Percentiles rank a stretch among this genome's conserved stretches.
These are phyloP conservation scores for Pseudocercospora eumusae DNA, from an alignment of 2,329 filamentous ascomycete genomes.

Conservation along the genomic window DNA sequence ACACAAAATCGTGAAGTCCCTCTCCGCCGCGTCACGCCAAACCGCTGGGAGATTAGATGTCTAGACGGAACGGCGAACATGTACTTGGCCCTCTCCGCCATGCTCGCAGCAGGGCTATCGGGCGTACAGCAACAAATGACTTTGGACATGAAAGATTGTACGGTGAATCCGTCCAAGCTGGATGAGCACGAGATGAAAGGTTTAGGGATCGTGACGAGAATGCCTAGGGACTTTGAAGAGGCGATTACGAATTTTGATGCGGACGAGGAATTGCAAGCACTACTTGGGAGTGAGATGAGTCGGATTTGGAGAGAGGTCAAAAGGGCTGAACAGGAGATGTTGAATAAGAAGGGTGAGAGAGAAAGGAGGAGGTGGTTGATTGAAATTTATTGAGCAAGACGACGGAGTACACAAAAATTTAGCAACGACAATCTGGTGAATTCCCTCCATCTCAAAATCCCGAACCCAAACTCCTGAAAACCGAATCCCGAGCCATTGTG, in stretches of 20 bases:
- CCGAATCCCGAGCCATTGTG: no score
- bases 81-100: slow-evolving; percentile 66
- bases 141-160: slow-evolving; percentile 58
- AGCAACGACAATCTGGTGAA: no score
- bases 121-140: slow-evolving; percentile 53
- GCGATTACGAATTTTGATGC: slow-evolving; percentile 55
- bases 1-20: slow-evolving; percentile 78
- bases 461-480: no score
- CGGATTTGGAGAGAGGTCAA: slow-evolving; percentile 51
- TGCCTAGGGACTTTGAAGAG: slow-evolving; percentile 59
- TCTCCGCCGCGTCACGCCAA: slow-evolving; percentile 60
- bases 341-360: slow-evolving; percentile 52
- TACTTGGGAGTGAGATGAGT: slow-evolving; percentile 15
- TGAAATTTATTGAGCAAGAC: slow-evolving; percentile 59
- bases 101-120: slow-evolving; percentile 61
- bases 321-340: slow-evolving; percentile 56
- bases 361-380: slow-evolving; percentile 62
- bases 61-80: slow-evolving; percentile 79
- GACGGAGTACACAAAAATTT: no score
- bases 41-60: slow-evolving; percentile 67
- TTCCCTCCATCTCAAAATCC: no score
- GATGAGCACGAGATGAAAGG: slow-evolving; percentile 49
- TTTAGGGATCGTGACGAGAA: slow-evolving; percentile 56
- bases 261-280: slow-evolving; percentile 4
- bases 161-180: slow-evolving; percentile 56